Conservation (phyloP, 208 protist species). For the Crithidia expoeki region DNA sequence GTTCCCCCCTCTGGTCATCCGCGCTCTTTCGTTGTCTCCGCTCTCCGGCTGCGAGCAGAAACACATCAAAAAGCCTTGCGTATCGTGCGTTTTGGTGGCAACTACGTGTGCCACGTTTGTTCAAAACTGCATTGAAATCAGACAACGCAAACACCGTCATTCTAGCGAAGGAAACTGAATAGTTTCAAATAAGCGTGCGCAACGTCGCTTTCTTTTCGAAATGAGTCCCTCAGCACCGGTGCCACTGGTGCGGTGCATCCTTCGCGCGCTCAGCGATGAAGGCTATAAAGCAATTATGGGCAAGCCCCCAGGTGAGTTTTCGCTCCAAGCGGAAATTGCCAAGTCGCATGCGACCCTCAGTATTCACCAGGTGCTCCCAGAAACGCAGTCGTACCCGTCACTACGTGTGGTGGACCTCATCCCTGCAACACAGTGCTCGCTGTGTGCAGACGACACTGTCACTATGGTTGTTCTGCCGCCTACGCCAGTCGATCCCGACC, state of each 20-base stretch:
- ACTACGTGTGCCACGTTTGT: no score
- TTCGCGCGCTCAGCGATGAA: constrained; percentile 49
- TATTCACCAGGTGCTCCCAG: constrained; percentile 41
- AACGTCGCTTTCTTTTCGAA: no score
- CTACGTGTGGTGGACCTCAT: constrained; percentile 66
- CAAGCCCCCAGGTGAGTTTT: constrained; percentile 43
- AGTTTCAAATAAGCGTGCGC: no score
- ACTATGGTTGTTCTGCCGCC: constrained; percentile 78
- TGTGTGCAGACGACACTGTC: constrained; percentile 34
- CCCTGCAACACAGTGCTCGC: constrained; percentile 48
- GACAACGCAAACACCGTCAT: no score
- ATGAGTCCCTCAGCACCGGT: constrained; percentile 16
- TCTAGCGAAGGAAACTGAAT: no score
- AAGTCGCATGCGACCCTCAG: constrained; percentile 25
- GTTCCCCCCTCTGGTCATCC: no score
- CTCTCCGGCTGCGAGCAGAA: no score
- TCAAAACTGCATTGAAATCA: no score
- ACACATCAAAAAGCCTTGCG: no score
- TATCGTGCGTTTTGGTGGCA: no score
- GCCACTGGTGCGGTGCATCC: constrained; percentile 59
- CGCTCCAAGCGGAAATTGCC: constrained; percentile 45
- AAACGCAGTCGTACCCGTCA: constrained; percentile 39
- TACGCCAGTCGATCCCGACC: neutral
- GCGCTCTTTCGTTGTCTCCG: no score
- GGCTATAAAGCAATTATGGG: constrained; percentile 52